Evolutionary conservation across 768 basidiomycete species (phyloP).

Genomic region (Termitomyces sp.): DNA sequence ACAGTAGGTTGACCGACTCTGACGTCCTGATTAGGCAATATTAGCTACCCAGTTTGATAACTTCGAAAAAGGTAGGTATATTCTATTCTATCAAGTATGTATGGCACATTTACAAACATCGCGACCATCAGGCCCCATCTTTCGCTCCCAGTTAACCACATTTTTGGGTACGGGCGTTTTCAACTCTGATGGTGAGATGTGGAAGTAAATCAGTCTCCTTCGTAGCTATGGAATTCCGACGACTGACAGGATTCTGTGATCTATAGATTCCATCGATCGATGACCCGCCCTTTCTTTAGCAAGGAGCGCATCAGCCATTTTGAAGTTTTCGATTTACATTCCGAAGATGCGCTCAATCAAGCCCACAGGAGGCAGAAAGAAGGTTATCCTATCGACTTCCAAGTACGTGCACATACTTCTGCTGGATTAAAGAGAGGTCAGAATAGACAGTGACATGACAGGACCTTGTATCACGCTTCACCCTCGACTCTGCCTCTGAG

Average conservation of each 20-base stretch:
- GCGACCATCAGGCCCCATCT: constrained; percentile 19
- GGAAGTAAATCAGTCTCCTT: constrained; percentile 44
- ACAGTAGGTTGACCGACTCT: background rate
- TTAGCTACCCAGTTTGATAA: constrained; percentile 45
- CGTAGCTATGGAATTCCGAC: background rate
- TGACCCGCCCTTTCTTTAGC: constrained; percentile 70
- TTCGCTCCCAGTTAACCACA: constrained; percentile 25
- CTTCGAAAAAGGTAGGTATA: constrained; percentile 44
- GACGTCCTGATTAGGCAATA: constrained; percentile 20
- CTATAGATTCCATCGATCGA: constrained; percentile 55
- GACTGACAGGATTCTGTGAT: constrained; percentile 1
- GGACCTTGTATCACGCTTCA: constrained; percentile 55
- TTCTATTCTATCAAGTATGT: background rate
- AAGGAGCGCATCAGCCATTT: constrained; percentile 60
- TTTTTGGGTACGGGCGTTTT: constrained; percentile 58
- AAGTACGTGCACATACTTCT: constrained; percentile 29
- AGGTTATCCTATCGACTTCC: constrained; percentile 55
- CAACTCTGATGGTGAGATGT: constrained; percentile 61
- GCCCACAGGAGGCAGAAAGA: constrained; percentile 37
- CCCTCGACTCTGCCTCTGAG: constrained; percentile 55
- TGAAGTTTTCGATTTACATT: constrained; percentile 54
- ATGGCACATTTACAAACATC: background rate
- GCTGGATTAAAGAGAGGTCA: background rate
- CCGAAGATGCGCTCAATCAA: constrained; percentile 41
- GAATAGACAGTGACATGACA: constrained; percentile 16